These are phyloP conservation scores for Astrothelium macrocarpum DNA, from an alignment of 495 filamentous ascomycete species.

Conservation along the genomic window DNA sequence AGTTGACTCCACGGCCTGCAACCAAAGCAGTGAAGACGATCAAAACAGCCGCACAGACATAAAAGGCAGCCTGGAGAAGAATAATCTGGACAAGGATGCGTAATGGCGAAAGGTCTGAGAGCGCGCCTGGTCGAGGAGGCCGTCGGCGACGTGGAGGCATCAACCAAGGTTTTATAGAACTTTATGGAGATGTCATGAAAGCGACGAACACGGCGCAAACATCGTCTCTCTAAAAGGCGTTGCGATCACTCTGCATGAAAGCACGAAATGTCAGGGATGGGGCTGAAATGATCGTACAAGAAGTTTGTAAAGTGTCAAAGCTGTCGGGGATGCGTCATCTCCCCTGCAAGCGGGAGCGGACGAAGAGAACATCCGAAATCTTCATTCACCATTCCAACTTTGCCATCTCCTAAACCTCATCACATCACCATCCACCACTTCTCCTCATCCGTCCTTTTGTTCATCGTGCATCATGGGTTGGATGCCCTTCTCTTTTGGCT, in stretches of 20 bases:
- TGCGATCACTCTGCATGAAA: not conserved
- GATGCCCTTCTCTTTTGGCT: conserved; percentile 23
- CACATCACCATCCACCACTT: not conserved
- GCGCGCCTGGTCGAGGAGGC: conserved; percentile 66
- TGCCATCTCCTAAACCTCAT: not conserved
- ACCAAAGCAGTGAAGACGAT: conserved; percentile 85
- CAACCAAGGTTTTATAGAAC: not conserved
- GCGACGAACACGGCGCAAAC: not conserved
- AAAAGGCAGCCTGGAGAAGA: conserved; percentile 76
- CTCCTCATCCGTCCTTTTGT: not conserved
- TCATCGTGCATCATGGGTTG: conserved; percentile 22
- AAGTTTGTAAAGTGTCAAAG: not conserved
- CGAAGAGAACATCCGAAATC: not conserved
- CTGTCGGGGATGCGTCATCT: not conserved
- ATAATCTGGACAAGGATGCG: conserved; percentile 82
- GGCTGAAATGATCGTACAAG: not conserved
- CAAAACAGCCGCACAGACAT: conserved; percentile 60
- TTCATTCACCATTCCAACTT: not conserved
- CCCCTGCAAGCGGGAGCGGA: not conserved
- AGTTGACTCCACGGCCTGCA: conserved; percentile 59
- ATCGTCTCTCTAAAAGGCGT: not conserved
- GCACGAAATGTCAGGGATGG: not conserved
- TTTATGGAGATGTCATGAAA: not conserved
- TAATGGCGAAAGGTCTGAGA: conserved; percentile 71
- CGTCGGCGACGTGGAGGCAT: conserved; percentile 55